Evolutionary conservation across 352 stramenopile genomes (phyloP).

Genomic region (Pythium guiyangense): DNA sequence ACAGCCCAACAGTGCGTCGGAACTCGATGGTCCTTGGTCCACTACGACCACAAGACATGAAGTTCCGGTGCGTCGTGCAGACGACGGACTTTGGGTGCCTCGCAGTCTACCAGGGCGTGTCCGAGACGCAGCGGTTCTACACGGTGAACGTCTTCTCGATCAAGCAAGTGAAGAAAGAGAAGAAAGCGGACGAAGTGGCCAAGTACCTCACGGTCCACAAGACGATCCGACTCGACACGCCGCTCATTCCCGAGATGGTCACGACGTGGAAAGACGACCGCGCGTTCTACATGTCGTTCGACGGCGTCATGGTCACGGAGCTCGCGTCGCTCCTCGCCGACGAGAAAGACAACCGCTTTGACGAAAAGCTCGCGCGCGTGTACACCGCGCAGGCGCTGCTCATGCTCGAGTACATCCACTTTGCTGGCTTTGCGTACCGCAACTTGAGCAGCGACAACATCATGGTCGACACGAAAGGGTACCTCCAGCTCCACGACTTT

Average conservation of each 20-base stretch:
- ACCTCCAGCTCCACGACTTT: conserved; percentile 85
- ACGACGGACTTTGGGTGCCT: conserved; percentile 74
- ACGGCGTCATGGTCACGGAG: conserved; percentile 64
- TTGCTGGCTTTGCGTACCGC: conserved; percentile 72
- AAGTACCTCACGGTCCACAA: conserved; percentile 66
- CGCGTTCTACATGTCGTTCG: conserved; percentile 79
- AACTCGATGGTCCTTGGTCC: conserved; percentile 46
- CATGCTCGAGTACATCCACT: conserved; percentile 84
- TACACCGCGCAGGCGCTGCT: conserved; percentile 72
- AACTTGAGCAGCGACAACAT: conserved; percentile 86
- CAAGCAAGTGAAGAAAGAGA: conserved; percentile 59
- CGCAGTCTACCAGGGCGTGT: conserved; percentile 63
- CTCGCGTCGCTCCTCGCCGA: conserved; percentile 56
- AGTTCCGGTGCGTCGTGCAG: conserved; percentile 68
- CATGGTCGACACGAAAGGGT: conserved; percentile 74
- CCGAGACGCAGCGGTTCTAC: conserved; percentile 56
- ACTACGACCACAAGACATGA: conserved; percentile 52
- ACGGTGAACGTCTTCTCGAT: conserved; percentile 80
- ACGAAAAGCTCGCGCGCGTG: conserved; percentile 44
- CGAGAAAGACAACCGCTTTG: conserved; percentile 47
- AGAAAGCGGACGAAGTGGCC: conserved; percentile 64
- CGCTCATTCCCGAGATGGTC: conserved; percentile 67
- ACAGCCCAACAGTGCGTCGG: conserved; percentile 42
- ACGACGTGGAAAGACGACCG: conserved; percentile 74
- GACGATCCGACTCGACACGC: conserved; percentile 64